Evolutionary conservation across 331 rosid species (phyloP), one percentile per base, ranked within the genome.

Genomic region (Pyracantha coccinea): DNA sequence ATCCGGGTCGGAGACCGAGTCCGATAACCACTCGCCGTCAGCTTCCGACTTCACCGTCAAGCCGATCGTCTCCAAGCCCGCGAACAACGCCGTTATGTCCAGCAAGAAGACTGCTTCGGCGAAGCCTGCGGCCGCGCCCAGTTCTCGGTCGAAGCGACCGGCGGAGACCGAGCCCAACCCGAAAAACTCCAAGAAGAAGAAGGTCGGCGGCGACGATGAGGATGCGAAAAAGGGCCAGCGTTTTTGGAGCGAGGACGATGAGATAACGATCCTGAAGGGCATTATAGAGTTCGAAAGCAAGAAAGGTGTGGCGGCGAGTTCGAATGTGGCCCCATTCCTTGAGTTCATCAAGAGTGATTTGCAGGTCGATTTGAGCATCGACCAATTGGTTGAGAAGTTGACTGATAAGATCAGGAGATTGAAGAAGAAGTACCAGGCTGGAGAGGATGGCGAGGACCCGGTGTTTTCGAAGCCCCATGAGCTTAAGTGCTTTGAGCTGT

Each of bases 211-310:
- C 2, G 87, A 79, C 57, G 86, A 86, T 21, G 87, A 80, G 35
- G 72, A 78, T 10, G 70, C 28, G 4, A 88, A 77, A 68, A 86
- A 77, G 68, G 85, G 53, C 20, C 20, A 50, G 0, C 38, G 88
- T 31, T 61, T 89, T 14, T 89, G 89, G 93, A 81, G 75, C 60
- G 91, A 83, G 54, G 88, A 81, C 2, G 88, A 84, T 25, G 89
- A 86, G 73, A 78, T 81, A 35, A 78, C 77, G 4, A 72, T 89
- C 38, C 45, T 89, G 66, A 82, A 81, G 29, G 90, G 89, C 4
- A 80, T 89, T 85, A 77, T 75, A 12, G 91, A 89, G 20, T 86
- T 47, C 70, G 72, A 73, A 57, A 65, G 75, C 6, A 75, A 71
- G 75, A 89, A 63, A 0, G 88, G 85, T 4, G 14, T 66, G 3